phyloP scores from a whole-genome alignment of 73 alveolate species.

The Paramecium pentaurelia region DNA sequence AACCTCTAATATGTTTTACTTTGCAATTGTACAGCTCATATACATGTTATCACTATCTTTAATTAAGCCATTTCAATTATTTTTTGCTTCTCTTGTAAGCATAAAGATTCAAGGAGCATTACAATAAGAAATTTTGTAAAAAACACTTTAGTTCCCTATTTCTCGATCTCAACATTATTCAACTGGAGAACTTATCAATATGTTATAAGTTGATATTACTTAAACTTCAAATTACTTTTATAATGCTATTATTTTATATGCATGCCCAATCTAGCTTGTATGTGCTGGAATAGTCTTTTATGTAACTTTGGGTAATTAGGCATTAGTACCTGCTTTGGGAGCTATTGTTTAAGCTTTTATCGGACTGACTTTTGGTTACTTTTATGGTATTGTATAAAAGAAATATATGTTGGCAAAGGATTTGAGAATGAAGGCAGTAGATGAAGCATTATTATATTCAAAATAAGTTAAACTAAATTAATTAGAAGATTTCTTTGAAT shows the following conservation, averaged over 20 bases:
- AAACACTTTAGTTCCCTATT: neutral
- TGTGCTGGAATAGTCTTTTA: neutral
- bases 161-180: neutral
- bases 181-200: neutral
- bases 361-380: neutral
- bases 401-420: constrained; percentile 2
- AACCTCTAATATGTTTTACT: neutral
- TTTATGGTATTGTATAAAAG: neutral
- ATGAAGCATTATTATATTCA: neutral
- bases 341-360: neutral
- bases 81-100: neutral
- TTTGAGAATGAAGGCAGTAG: neutral
- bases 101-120: neutral
- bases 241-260: neutral
- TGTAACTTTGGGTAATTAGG: neutral
- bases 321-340: neutral
- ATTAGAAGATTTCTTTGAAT: neutral
- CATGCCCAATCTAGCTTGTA: neutral
- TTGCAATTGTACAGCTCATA: neutral
- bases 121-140: neutral
- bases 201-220: neutral
- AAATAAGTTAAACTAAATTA: neutral
- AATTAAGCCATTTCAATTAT: neutral
- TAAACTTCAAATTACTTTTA: neutral
- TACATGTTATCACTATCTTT: neutral